phyloP scores from a whole-genome alignment of 1,284 basidiomycete species.

The Singerocomus rubriflavus region DNA sequence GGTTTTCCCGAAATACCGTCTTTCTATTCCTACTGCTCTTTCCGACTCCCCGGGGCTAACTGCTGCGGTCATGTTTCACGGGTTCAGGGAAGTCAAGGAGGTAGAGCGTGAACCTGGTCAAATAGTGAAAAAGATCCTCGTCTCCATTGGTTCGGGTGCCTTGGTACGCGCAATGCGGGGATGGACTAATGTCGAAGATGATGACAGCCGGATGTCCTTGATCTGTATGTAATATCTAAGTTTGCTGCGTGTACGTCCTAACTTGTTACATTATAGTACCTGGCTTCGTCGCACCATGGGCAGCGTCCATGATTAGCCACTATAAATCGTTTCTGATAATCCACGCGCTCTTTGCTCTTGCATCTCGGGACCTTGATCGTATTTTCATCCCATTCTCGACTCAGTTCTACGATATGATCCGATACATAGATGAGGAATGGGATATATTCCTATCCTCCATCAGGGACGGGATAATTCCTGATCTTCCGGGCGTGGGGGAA shows the following conservation, averaged over 20 bases:
- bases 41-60: not conserved
- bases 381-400: slow-evolving; percentile 1
- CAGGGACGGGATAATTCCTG: slow-evolving; percentile 7
- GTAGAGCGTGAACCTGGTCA: slow-evolving; percentile 1
- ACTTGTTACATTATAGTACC: not conserved
- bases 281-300: slow-evolving; percentile 4
- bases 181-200: slow-evolving; percentile 1
- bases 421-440: slow-evolving; percentile 12
- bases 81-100: not conserved
- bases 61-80: not conserved
- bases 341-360: slow-evolving; percentile 16
- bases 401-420: slow-evolving; percentile 12
- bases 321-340: slow-evolving; percentile 8
- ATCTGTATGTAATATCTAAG: not conserved
- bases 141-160: not conserved
- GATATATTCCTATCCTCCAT: slow-evolving; percentile 9
- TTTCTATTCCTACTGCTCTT: too few relatives aligned
- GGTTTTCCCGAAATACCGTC: slow-evolving; percentile 3
- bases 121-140: not conserved
- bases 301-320: slow-evolving; percentile 3
- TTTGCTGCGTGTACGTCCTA: not conserved
- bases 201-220: not conserved
- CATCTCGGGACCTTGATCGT: not conserved
- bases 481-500: slow-evolving; percentile 8
- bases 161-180: not conserved